These are phyloP conservation scores for Babesia bovis DNA, from an alignment of 169 alveolate species.

Conservation along the genomic window DNA sequence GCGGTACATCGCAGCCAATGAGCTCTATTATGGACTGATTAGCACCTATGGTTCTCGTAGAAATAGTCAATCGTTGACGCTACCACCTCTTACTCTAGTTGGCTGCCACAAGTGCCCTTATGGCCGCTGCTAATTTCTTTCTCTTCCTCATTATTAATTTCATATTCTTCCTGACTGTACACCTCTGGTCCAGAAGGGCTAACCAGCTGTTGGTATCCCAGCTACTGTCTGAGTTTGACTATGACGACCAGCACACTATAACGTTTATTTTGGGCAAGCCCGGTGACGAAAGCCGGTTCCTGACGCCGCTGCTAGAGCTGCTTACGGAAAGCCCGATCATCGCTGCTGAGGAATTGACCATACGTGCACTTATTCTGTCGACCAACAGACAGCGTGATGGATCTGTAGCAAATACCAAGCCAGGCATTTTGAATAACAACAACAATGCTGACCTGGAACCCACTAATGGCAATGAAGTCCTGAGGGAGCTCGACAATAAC, in stretches of 20 bases:
- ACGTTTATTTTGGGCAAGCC: conserved; percentile 87
- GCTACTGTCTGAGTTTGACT: conserved; percentile 11
- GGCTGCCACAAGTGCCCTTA: too few relatives aligned
- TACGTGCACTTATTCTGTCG: conserved; percentile 42
- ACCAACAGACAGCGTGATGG: conserved; percentile 59
- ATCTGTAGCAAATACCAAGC: too few relatives aligned
- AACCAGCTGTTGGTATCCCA: background rate
- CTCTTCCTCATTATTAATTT: background rate
- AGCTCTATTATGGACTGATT: background rate
- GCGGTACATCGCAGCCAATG: too few relatives aligned
- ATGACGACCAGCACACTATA: background rate
- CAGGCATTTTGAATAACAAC: too few relatives aligned
- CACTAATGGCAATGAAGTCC: conserved; percentile 59
- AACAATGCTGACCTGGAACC: too few relatives aligned
- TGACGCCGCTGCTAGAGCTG: conserved; percentile 82
- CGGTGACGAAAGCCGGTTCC: conserved; percentile 90
- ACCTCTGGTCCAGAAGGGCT: background rate
- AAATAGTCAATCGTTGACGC: background rate
- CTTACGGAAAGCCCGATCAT: conserved; percentile 5
- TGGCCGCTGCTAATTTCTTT: too few relatives aligned
- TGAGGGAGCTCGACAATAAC: conserved; percentile 56
- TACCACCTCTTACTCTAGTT: background rate
- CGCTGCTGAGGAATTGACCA: background rate
- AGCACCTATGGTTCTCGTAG: background rate
- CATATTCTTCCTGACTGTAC: background rate